These are phyloP conservation scores for Raphidocelis subcapitata DNA, from an alignment of 139 green algal species.

Conservation along the genomic window DNA sequence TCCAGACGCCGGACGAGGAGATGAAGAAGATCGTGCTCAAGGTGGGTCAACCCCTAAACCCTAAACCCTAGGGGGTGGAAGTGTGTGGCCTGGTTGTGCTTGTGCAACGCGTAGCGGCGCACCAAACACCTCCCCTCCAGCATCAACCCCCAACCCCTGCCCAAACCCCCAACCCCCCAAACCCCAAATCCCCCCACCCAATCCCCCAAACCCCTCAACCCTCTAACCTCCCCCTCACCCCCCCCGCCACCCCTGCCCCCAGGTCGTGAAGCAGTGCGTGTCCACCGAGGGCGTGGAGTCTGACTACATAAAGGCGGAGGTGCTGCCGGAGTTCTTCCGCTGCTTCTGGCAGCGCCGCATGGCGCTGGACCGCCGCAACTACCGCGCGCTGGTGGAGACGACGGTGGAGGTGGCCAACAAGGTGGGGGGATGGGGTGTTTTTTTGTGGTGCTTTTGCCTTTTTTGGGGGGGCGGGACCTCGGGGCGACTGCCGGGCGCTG, in stretches of 20 bases:
- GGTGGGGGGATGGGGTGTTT: too few species aligned
- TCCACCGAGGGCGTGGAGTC: slow-evolving; percentile 94
- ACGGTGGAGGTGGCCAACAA: slow-evolving; percentile 88
- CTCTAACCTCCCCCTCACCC: too few species aligned
- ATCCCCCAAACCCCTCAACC: too few species aligned
- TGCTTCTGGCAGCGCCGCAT: slow-evolving; percentile 98
- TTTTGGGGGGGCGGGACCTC: too few species aligned
- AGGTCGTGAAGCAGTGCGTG: slow-evolving; percentile 98
- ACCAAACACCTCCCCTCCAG: too few species aligned
- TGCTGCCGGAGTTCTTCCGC: slow-evolving; percentile 97
- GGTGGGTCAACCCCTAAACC: too few species aligned
- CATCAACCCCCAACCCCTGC: too few species aligned
- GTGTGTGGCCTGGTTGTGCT: slow-evolving; percentile 14
- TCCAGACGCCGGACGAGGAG: slow-evolving; percentile 97
- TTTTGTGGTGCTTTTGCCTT: too few species aligned
- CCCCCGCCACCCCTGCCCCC: too few species aligned
- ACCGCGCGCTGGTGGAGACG: slow-evolving; percentile 93
- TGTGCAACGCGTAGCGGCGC: background rate
- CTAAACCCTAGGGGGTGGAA: too few species aligned
- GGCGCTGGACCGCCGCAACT: slow-evolving; percentile 95
- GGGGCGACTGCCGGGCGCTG: slow-evolving; percentile 88
- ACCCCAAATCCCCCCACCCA: too few species aligned
- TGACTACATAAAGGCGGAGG: slow-evolving; percentile 86
- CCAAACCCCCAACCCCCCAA: too few species aligned
- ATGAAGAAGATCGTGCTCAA: slow-evolving; percentile 99